A percentile compares a stretch with the other conserved stretches of the same genome.
These are phyloP conservation scores for Penicillium olsonii DNA, from an alignment of 2,329 filamentous ascomycete species.

Conservation along the genomic window DNA sequence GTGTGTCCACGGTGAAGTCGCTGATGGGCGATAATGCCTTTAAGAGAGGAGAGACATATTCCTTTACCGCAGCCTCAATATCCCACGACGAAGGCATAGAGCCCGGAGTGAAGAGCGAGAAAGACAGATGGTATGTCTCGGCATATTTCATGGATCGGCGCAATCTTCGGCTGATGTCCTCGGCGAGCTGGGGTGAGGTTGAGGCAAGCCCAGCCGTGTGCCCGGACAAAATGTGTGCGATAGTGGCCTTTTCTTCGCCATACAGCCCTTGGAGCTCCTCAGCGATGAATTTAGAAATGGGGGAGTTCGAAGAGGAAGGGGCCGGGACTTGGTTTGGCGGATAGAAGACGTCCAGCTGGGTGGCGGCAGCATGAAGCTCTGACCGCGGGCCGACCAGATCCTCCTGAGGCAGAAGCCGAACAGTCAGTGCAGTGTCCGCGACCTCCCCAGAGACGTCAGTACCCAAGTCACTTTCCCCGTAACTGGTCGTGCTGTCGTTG, in stretches of 20 bases:
- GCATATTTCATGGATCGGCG: conserved; percentile 88
- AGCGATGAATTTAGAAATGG: conserved; percentile 75
- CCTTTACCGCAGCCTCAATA: conserved; percentile 75
- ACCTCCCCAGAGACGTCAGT: conserved; percentile 18
- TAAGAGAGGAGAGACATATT: conserved; percentile 80
- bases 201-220: conserved; percentile 45
- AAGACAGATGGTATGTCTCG: conserved; percentile 90
- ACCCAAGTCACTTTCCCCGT: conserved; percentile 12
- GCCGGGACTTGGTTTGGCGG: conserved; percentile 68
- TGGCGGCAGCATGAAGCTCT: conserved; percentile 67
- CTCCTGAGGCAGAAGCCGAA: conserved; percentile 65
- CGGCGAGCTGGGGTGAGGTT: conserved; percentile 50
- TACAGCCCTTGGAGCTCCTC: conserved; percentile 76
- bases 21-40: conserved; percentile 78
- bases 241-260: conserved; percentile 82
- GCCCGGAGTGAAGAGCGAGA: conserved; percentile 86
- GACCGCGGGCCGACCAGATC: conserved; percentile 55
- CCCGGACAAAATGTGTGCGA: conserved; percentile 71
- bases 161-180: conserved; percentile 67
- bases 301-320: conserved; percentile 68
- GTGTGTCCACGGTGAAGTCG: conserved; percentile 94
- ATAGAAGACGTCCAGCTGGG: conserved; percentile 77
- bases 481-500: conserved; percentile 29
- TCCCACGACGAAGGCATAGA: conserved; percentile 84
- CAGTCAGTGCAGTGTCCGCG: conserved; percentile 62